Conservation (phyloP, 2,329 filamentous ascomycete species). For the Monosporascus ibericus region DNA sequence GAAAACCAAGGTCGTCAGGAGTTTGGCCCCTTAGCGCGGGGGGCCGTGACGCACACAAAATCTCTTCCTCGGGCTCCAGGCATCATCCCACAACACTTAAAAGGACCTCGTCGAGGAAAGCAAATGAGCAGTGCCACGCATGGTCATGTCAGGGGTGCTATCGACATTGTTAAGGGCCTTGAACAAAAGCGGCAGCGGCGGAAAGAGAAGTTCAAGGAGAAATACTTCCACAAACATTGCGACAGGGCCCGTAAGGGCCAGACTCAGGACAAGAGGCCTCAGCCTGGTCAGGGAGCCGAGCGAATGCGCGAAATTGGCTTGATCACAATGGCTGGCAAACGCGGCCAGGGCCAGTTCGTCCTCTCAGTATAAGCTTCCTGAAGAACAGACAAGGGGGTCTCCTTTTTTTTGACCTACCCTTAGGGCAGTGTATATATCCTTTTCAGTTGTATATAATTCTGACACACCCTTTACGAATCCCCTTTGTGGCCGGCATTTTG, state of each 20-base stretch:
- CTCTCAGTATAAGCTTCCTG: conserved; percentile 54
- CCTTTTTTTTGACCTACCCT: conserved; percentile 5
- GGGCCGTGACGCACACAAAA: conserved; percentile 73
- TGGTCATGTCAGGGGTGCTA: conserved; percentile 78
- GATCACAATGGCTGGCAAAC: conserved; percentile 77
- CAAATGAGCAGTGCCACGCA: conserved; percentile 33
- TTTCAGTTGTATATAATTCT: conserved; percentile 21
- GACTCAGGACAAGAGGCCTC: conserved; percentile 56
- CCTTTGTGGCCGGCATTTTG: conserved; percentile 11
- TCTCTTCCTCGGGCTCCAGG: conserved; percentile 78
- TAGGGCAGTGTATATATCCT: conserved; percentile 8
- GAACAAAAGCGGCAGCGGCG: conserved; percentile 91
- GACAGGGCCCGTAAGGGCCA: conserved; percentile 70
- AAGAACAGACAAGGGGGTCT: background rate
- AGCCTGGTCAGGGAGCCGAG: conserved; percentile 82
- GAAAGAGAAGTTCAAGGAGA: conserved; percentile 72
- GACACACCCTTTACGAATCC: conserved; percentile 12
- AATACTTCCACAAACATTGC: conserved; percentile 80
- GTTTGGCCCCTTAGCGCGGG: conserved; percentile 43
- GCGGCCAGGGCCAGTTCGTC: conserved; percentile 68
- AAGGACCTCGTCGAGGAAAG: conserved; percentile 32
- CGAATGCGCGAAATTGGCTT: conserved; percentile 90
- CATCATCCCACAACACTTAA: conserved; percentile 53
- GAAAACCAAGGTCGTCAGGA: conserved; percentile 25
- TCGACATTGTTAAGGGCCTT: conserved; percentile 94